Base-by-base conservation (phyloP, 257 asterid genomes). In the Voacanga thouarsii region DNA sequence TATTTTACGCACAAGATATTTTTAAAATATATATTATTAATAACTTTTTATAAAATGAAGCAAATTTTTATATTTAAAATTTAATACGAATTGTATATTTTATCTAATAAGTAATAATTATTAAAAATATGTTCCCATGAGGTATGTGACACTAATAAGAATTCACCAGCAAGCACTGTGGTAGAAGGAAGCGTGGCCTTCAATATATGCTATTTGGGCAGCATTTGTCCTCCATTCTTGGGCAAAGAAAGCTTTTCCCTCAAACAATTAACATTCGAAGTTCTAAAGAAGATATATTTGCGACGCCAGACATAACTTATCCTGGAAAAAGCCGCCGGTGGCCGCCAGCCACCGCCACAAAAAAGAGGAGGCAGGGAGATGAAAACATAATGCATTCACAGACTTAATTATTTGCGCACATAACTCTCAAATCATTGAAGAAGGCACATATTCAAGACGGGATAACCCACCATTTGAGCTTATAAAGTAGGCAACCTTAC, bases 361-460 rank as follows among this genome's bases (percentile, higher is more conserved):
- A n/a, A 74, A 14, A 72, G 50, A 59, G n/a, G 45, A 77, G 37
- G 83, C 74, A 64, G 39, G 69, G 19, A 73, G 82, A 77, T 79
- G 65, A 81, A 71, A 55, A 78, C 80, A 74, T 79, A 53, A 74
- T 81, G 77, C 64, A 56, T 53, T 24, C 23, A 37, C 55, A 68
- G 37, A 33, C 45, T 83, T 75, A 64, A 80, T 30, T 44, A 49
- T 78, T 79, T 30, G 51, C 68, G 86, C 80, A 84, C 84, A 78
- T 79, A 79, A 70, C 76, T 57, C 83, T 87, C 85, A 87, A 81
- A 83, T 80, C 84, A 75, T 72, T 57, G 30, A 75, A 70, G 30
- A 75, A 70, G 85, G 75, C 72, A 82, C 89, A 80, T 75, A 87
- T 85, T 77, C 86, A 83, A 84, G 88, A 84, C 80, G 80, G 28